These are phyloP conservation scores for Scheffersomyces lignosus DNA, from an alignment of 805 yeast genomes.

Conservation along the genomic window DNA sequence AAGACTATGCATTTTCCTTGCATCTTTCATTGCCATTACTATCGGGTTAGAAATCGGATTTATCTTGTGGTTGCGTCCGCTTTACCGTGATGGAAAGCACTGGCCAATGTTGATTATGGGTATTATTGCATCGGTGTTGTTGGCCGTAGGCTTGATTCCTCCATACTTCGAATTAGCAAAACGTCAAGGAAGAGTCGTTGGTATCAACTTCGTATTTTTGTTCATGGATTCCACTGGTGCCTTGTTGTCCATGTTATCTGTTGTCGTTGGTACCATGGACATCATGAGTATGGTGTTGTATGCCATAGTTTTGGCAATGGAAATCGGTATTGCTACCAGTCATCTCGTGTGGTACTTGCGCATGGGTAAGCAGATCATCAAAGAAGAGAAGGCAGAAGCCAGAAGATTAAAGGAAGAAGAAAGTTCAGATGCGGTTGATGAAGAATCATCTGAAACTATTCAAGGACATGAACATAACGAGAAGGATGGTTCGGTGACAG, in stretches of 20 bases:
- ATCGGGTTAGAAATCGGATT: conserved; percentile 70
- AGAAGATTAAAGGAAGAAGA: conserved; percentile 1
- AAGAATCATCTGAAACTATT: too few relatives aligned
- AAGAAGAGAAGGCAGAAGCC: conserved; percentile 24
- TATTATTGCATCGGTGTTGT: conserved; percentile 68
- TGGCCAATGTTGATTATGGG: conserved; percentile 89
- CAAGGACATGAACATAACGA: too few relatives aligned
- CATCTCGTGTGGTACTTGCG: conserved; percentile 68
- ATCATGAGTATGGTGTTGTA: conserved; percentile 79
- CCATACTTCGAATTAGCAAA: conserved; percentile 85
- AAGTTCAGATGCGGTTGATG: neutral
- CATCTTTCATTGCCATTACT: conserved; percentile 40
- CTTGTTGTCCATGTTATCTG: conserved; percentile 62
- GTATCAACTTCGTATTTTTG: conserved; percentile 81
- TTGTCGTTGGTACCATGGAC: conserved; percentile 61
- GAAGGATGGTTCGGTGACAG: too few relatives aligned
- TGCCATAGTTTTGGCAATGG: conserved; percentile 69
- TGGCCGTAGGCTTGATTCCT: conserved; percentile 80
- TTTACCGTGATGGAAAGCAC: conserved; percentile 46
- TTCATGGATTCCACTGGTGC: conserved; percentile 82
- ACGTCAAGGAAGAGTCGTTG: conserved; percentile 81
- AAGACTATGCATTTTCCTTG: conserved; percentile 37
- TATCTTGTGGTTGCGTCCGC: conserved; percentile 65
- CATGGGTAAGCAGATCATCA: conserved; percentile 27
- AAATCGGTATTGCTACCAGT: conserved; percentile 70